Percentiles rank a stretch among this genome's conserved stretches.
These are phyloP conservation scores for Schizochytrium sp. DNA, from an alignment of 108 stramenopile genomes.

Conservation along the genomic window DNA sequence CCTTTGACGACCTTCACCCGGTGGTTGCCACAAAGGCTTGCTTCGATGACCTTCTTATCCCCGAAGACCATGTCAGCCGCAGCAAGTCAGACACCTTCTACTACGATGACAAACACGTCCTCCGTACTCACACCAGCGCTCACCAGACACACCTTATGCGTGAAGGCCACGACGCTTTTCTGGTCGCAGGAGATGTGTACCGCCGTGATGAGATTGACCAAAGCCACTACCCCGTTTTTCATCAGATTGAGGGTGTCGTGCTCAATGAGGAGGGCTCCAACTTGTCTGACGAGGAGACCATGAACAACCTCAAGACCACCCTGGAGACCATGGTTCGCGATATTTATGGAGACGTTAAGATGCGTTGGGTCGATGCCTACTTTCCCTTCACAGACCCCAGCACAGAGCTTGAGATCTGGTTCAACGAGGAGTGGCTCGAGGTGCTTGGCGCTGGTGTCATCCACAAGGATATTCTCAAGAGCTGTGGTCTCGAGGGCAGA, in stretches of 20 bases:
- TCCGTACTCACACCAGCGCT: conserved; percentile 95
- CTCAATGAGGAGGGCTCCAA: conserved; percentile 65
- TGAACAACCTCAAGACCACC: conserved; percentile 77
- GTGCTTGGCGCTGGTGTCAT: conserved; percentile 95
- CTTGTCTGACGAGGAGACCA: conserved; percentile 69
- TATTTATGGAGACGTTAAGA: conserved; percentile 83
- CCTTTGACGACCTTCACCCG: conserved; percentile 74
- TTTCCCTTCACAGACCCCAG: conserved; percentile 96
- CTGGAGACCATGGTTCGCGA: conserved; percentile 85
- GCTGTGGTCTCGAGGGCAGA: conserved; percentile 78
- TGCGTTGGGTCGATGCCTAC: conserved; percentile 85
- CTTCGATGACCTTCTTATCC: conserved; percentile 80
- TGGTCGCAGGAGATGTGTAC: conserved; percentile 93
- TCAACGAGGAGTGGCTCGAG: conserved; percentile 93
- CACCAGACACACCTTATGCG: conserved; percentile 90
- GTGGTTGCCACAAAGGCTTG: conserved; percentile 80
- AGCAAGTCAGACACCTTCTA: conserved; percentile 92
- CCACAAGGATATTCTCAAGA: conserved; percentile 84
- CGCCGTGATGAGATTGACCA: conserved; percentile 94
- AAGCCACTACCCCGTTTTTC: conserved; percentile 93
- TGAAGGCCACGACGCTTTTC: conserved; percentile 80
- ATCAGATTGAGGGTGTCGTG: conserved; percentile 95
- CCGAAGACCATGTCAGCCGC: conserved; percentile 90
- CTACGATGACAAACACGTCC: conserved; percentile 78
- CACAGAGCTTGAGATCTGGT: conserved; percentile 91